Evolutionary conservation across 805 yeast genomes (phyloP).

Genomic region (Ascoidea asiatica): DNA sequence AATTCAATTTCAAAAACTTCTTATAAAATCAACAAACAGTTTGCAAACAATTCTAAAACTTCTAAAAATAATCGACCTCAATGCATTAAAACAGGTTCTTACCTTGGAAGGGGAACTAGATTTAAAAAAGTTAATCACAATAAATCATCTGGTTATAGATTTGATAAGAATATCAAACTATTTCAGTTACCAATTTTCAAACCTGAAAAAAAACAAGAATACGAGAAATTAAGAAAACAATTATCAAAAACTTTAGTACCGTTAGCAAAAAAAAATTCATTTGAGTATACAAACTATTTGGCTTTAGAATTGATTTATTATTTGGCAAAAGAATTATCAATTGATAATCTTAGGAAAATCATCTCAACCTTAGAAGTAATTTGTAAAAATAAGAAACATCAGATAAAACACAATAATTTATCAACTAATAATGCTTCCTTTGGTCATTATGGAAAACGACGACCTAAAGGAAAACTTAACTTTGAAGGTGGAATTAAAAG

Average conservation of each 20-base stretch:
- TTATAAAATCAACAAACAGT: no score
- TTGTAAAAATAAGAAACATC: constrained; percentile 74
- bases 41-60: no score
- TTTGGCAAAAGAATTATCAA: constrained; percentile 62
- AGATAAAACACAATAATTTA: constrained; percentile 79
- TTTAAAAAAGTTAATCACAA: no score
- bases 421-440: constrained; percentile 75
- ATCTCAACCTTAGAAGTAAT: constrained; percentile 71
- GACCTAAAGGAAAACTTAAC: constrained; percentile 69
- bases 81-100: no score
- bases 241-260: constrained; percentile 48
- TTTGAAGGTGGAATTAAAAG: constrained; percentile 51
- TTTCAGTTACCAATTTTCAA: constrained; percentile 88
- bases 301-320: constrained; percentile 83
- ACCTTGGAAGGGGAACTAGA: no score
- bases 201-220: constrained; percentile 71
- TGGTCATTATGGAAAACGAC: constrained; percentile 89
- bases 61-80: no score
- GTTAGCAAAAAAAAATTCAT: constrained; percentile 44
- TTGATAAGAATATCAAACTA: no score
- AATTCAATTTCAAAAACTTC: no score
- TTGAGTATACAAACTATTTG: constrained; percentile 61
- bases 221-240: constrained; percentile 62
- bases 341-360: constrained; percentile 77
- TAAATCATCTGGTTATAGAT: no score